A percentile compares a stretch with the other conserved stretches of the same genome.
Evolutionary conservation across 163 green algal genomes (phyloP).

Genomic region (Chlorella variabilis): DNA sequence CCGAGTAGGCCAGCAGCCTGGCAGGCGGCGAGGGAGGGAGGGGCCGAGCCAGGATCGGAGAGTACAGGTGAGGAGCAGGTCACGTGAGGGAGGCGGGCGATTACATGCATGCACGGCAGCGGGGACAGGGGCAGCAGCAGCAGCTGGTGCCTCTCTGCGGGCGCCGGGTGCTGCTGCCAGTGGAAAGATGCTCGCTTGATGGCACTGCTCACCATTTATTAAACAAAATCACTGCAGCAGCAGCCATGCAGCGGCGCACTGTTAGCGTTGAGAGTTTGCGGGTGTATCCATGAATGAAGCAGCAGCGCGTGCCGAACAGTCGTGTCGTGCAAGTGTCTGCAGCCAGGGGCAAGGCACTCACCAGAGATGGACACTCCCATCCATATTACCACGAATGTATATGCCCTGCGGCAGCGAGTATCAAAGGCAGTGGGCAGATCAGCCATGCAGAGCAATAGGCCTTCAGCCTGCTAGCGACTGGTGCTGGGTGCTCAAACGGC

Average conservation of each 20-base stretch:
- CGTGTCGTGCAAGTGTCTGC: no score
- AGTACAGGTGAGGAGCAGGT: no score
- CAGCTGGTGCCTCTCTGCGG: no score
- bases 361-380: slow-evolving; percentile 67
- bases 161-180: no score
- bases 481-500: no score
- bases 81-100: neutral
- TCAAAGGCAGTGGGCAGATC: neutral
- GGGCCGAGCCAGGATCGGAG: neutral
- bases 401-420: slow-evolving; percentile 21
- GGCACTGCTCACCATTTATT: slow-evolving; percentile 82
- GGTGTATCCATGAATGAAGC: no score
- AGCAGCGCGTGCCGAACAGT: no score
- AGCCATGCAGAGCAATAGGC: neutral
- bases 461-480: no score
- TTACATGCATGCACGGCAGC: no score
- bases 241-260: neutral
- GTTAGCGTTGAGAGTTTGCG: no score
- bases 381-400: slow-evolving; percentile 74
- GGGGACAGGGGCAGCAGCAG: no score
- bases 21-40: neutral
- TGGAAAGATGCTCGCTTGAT: no score
- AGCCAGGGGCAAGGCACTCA: neutral
- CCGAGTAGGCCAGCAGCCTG: slow-evolving; percentile 59
- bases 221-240: slow-evolving; percentile 75